Percentiles rank a stretch among this genome's conserved stretches.
phyloP scores from a whole-genome alignment of 768 basidiomycete genomes.

The Tylopilus rubrobrunneus region DNA sequence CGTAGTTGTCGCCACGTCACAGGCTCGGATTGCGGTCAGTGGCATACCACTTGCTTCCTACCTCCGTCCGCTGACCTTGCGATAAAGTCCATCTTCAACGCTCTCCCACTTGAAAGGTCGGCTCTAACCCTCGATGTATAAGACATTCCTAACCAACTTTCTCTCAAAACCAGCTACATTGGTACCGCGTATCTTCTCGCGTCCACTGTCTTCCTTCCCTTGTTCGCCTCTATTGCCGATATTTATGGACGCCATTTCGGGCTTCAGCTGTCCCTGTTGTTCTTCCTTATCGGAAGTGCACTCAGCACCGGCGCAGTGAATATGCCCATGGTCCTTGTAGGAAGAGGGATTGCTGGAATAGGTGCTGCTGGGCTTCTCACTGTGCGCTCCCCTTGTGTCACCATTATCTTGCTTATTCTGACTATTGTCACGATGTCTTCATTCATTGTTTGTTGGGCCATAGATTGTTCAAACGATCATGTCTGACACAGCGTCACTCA shows the following conservation, averaged over 20 bases:
- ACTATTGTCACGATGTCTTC: no score
- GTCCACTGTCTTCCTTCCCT: conserved; percentile 49
- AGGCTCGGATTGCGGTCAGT: conserved; percentile 47
- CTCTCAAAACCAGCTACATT: conserved; percentile 34
- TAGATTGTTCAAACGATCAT: no score
- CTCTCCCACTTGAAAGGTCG: conserved; percentile 27
- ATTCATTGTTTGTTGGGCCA: no score
- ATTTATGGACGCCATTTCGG: conserved; percentile 48
- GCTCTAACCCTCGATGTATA: neutral
- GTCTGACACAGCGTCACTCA: no score
- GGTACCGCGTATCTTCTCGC: conserved; percentile 50
- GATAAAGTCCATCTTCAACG: conserved; percentile 27
- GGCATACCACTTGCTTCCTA: neutral
- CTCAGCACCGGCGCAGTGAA: no score
- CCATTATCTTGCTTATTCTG: no score
- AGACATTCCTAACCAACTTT: neutral
- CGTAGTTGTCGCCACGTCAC: conserved; percentile 42
- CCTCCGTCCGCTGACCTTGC: neutral
- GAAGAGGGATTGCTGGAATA: no score
- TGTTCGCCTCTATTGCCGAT: conserved; percentile 48
- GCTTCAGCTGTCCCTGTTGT: conserved; percentile 41
- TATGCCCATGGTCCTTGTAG: no score
- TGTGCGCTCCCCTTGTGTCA: no score
- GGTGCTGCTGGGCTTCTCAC: no score
- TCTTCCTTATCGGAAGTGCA: no score